Conservation (phyloP, 2,329 filamentous ascomycete species). For the Akanthomyces uredinophilus region DNA sequence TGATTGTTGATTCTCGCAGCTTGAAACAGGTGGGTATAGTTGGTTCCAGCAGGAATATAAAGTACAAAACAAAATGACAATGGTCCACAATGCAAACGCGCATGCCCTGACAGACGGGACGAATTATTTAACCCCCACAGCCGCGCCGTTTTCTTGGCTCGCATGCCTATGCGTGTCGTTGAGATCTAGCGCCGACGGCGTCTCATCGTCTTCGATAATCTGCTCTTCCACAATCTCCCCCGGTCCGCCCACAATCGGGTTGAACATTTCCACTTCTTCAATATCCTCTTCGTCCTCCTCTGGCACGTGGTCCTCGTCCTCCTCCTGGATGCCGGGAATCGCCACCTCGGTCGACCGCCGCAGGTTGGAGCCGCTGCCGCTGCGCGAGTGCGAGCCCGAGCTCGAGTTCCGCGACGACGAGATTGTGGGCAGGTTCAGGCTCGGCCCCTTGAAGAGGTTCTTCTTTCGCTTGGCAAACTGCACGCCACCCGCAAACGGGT, state of each 20-base stretch:
- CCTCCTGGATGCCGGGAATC: conserved; percentile 50
- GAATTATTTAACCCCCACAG: neutral
- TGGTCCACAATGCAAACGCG: neutral
- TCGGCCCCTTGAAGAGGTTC: conserved; percentile 76
- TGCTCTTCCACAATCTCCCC: conserved; percentile 43
- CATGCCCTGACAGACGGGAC: neutral
- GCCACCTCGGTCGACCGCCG: conserved; percentile 69
- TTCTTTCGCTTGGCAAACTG: conserved; percentile 79
- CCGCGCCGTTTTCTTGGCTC: conserved; percentile 3
- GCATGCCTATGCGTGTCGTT: neutral
- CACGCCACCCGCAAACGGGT: conserved; percentile 57
- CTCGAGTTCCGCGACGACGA: conserved; percentile 27
- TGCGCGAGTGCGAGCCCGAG: conserved; percentile 44
- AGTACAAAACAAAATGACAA: neutral
- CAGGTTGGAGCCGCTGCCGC: conserved; percentile 56
- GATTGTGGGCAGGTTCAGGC: conserved; percentile 44
- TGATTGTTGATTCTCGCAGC: neutral
- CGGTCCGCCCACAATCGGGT: conserved; percentile 41
- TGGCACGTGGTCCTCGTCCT: conserved; percentile 43
- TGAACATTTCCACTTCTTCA: conserved; percentile 57
- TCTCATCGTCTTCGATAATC: conserved; percentile 39
- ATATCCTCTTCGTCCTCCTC: conserved; percentile 51
- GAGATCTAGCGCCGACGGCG: conserved; percentile 20
- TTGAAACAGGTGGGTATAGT: conserved; percentile 13
- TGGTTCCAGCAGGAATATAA: conserved; percentile 5